Evolutionary conservation across 225 moss, liverwort and hornwort genomes (phyloP).

Genomic region (Polytrichum formosum): DNA sequence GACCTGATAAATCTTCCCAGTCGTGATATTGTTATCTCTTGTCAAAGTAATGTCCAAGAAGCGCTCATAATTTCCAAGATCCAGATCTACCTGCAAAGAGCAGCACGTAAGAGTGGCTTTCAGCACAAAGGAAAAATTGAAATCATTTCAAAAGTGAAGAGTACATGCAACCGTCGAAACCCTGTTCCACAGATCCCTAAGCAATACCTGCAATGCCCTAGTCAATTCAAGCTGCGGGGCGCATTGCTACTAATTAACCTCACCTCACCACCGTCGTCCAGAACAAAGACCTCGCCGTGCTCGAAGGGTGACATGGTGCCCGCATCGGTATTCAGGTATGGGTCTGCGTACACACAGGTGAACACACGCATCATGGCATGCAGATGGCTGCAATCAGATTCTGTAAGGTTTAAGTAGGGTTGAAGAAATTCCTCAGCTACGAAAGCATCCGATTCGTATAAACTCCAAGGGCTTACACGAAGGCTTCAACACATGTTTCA

Average conservation of each 20-base stretch:
- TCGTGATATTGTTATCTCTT: conserved; percentile 71
- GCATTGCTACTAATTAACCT: conserved; percentile 5
- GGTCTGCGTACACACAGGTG: conserved; percentile 37
- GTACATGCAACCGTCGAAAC: no score
- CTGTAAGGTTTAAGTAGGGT: background rate
- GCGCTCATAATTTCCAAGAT: conserved; percentile 82
- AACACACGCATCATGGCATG: background rate
- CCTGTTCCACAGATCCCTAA: no score
- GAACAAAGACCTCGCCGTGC: conserved; percentile 83
- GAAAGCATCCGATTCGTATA: no score
- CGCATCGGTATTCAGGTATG: conserved; percentile 77
- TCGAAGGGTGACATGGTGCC: conserved; percentile 91
- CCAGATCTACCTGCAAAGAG: conserved; percentile 60
- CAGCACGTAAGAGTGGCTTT: background rate
- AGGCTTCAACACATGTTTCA: no score
- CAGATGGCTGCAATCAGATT: no score
- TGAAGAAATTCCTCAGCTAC: background rate
- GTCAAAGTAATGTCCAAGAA: conserved; percentile 74
- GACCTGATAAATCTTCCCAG: conserved; percentile 71
- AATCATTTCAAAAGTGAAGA: no score
- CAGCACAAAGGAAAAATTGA: background rate
- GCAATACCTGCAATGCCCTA: no score
- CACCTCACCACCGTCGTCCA: conserved; percentile 88
- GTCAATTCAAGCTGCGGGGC: no score
- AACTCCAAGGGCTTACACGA: no score